These are phyloP conservation scores for Tylopilus rubrobrunneus DNA, from an alignment of 768 basidiomycete genomes.

Conservation along the genomic window DNA sequence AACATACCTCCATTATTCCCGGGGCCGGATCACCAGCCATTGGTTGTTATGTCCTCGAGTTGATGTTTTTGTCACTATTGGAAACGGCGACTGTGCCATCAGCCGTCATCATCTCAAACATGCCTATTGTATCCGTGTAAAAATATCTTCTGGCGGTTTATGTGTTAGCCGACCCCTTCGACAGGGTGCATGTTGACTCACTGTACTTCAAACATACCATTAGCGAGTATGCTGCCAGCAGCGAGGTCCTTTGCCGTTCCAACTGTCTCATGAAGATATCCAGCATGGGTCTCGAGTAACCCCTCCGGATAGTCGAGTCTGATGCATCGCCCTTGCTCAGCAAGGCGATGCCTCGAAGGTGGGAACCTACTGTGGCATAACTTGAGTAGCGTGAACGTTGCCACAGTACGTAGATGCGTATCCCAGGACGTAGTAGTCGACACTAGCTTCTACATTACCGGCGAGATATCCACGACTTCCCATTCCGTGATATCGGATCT, in stretches of 20 bases:
- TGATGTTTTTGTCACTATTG: constrained; percentile 32
- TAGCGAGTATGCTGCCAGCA: constrained; percentile 10
- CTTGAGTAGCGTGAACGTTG: constrained; percentile 11
- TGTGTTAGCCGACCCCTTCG: too few relatives aligned
- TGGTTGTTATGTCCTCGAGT: constrained; percentile 64
- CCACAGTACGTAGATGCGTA: neutral
- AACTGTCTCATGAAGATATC: neutral
- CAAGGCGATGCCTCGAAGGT: neutral
- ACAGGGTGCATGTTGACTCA: neutral
- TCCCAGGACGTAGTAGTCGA: neutral
- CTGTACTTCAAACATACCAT: neutral
- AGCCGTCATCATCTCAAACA: constrained; percentile 48
- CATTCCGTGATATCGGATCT: constrained; percentile 80
- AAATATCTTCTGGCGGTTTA: constrained; percentile 46
- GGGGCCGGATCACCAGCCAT: constrained; percentile 76
- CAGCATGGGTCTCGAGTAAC: neutral
- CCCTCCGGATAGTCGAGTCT: neutral
- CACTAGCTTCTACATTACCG: constrained; percentile 37
- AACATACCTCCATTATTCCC: constrained; percentile 75
- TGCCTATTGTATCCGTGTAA: constrained; percentile 58
- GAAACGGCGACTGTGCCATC: constrained; percentile 33
- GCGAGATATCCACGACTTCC: constrained; percentile 74
- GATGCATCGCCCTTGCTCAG: neutral
- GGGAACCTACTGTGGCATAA: constrained; percentile 4
- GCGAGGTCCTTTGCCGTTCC: neutral